Conservation (phyloP, 345 rosid genomes). For the Lepidium africanum region DNA sequence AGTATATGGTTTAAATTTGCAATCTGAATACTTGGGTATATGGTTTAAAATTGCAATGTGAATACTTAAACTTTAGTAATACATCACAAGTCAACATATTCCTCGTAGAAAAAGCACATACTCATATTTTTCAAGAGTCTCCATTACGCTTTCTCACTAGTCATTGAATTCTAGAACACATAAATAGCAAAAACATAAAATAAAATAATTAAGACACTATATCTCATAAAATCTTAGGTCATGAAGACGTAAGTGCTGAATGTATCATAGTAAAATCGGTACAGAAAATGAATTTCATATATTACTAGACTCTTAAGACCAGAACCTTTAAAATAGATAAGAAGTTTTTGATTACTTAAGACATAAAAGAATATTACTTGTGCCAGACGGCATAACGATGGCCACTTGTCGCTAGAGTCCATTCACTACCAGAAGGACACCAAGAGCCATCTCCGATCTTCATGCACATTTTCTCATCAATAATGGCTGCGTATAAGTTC, state of each 20-base stretch:
- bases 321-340: not conserved
- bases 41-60: too few species aligned
- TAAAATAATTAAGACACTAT: too few species aligned
- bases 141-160: not conserved
- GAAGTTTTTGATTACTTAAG: not conserved
- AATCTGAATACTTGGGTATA: too few species aligned
- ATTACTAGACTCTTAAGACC: not conserved
- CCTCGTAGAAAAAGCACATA: not conserved
- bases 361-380: constrained; percentile 28
- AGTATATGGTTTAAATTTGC: too few species aligned
- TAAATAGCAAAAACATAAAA: too few species aligned
- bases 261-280: not conserved
- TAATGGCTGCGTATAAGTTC: constrained; percentile 62
- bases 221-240: not conserved
- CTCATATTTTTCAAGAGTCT: not conserved
- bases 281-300: not conserved
- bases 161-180: not conserved
- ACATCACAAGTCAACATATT: constrained; percentile 10
- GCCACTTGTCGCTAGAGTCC: constrained; percentile 70
- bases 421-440: constrained; percentile 75
- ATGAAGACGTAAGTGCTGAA: not conserved
- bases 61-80: not conserved
- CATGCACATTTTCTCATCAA: constrained; percentile 75
- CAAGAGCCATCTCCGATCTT: constrained; percentile 89
- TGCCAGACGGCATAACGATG: constrained; percentile 79